Evolutionary conservation across 2,329 filamentous ascomycete genomes (phyloP).

Genomic region (Claviceps fusiformis): DNA sequence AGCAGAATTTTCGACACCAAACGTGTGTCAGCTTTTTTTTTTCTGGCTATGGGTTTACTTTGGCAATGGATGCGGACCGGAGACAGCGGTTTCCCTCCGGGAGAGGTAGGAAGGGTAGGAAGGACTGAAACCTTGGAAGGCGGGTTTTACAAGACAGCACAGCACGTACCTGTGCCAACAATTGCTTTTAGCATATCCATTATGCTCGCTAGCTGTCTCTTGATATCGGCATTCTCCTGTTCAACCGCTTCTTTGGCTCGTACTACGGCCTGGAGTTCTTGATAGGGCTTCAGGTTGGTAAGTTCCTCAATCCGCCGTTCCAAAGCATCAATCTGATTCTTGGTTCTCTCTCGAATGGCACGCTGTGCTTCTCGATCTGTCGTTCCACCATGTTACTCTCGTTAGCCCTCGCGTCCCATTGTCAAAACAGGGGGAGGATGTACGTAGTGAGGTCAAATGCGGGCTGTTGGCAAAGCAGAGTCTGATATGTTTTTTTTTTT

Average conservation of each 20-base stretch:
- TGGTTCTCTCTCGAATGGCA: conserved; percentile 71
- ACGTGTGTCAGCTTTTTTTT: not conserved
- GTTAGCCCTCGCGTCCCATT: not conserved
- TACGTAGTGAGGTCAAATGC: not conserved
- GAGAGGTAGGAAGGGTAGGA: too few species aligned
- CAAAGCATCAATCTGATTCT: conserved; percentile 62
- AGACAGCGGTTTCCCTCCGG: too few species aligned
- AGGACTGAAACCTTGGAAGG: too few species aligned
- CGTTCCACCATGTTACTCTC: not conserved
- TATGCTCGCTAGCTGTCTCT: conserved; percentile 50
- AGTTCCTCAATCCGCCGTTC: conserved; percentile 63
- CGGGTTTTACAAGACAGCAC: conserved; percentile 1
- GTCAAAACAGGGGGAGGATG: not conserved
- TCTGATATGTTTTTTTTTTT: not conserved
- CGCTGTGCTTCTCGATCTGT: conserved; percentile 74
- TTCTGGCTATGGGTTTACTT: too few species aligned
- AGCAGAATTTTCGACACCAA: not conserved
- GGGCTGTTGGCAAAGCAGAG: too few species aligned
- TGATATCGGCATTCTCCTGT: conserved; percentile 69
- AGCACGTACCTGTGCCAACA: conserved; percentile 23
- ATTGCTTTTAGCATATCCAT: conserved; percentile 51
- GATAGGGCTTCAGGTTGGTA: conserved; percentile 67
- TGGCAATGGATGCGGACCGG: too few species aligned
- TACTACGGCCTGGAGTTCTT: conserved; percentile 65
- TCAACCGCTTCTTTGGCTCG: conserved; percentile 65